These are phyloP conservation scores for Uromyces viciae-fabae DNA, from an alignment of 1,284 basidiomycete species.

Conservation along the genomic window DNA sequence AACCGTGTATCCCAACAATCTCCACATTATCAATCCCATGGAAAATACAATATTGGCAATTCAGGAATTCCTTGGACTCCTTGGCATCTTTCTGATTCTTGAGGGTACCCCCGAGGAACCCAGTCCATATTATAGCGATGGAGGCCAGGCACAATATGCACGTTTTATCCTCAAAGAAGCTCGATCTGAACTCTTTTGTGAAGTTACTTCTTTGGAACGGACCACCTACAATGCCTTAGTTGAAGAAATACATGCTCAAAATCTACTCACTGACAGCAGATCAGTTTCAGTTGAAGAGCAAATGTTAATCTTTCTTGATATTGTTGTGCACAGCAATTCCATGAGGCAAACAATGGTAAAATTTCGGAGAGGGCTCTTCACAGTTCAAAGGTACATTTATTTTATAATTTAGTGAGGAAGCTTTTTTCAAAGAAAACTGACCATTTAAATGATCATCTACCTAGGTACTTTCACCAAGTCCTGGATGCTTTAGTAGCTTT, in stretches of 20 bases:
- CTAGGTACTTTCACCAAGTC: not conserved
- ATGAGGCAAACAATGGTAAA: not conserved
- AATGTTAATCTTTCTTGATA: not conserved
- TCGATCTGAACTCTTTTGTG: not conserved
- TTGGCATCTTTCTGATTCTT: no score
- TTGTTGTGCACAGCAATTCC: not conserved
- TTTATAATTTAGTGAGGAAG: not conserved
- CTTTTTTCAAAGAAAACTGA: no score
- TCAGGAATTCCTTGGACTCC: no score
- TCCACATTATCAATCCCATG: no score
- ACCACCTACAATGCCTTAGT: not conserved
- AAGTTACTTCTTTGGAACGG: not conserved
- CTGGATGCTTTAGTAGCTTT: not conserved
- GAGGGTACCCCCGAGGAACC: no score
- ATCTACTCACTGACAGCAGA: no score
- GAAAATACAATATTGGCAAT: no score
- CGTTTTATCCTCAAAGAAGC: not conserved
- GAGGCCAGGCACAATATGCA: not conserved
- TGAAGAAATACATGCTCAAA: not conserved
- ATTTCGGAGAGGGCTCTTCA: not conserved
- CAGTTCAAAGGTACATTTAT: not conserved
- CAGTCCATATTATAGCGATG: not conserved
- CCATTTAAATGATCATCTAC: no score
- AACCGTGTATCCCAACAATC: no score
- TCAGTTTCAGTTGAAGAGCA: not conserved